Evolutionary conservation across 192 early-diverging fungal species (phyloP).

Genomic region (Dissophora ornata): DNA sequence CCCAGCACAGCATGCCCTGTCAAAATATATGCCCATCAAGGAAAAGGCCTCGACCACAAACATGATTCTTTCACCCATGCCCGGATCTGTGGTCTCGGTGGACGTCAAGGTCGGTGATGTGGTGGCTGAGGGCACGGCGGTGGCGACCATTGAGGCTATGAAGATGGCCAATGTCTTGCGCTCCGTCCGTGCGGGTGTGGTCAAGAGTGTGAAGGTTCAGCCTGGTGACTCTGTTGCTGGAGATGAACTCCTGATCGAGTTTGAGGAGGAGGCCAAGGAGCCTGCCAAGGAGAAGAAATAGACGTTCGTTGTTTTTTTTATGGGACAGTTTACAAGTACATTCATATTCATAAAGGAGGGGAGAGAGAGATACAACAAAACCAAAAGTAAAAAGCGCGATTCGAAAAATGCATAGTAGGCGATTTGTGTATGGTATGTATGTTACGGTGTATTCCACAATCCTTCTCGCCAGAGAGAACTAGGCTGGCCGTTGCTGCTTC

Average conservation of each 20-base stretch:
- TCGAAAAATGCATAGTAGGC: no score
- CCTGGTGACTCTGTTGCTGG: slow-evolving; percentile 81
- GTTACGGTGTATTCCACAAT: no score
- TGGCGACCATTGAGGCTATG: slow-evolving; percentile 96
- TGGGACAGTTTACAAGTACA: no score
- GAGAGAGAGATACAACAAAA: neutral
- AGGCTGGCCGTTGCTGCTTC: neutral
- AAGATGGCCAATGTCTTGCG: slow-evolving; percentile 97
- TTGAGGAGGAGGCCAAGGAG: slow-evolving; percentile 57
- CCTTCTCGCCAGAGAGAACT: no score
- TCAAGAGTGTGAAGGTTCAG: slow-evolving; percentile 81
- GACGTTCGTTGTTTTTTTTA: neutral
- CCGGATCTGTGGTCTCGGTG: slow-evolving; percentile 87
- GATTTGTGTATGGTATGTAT: no score
- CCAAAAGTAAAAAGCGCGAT: neutral
- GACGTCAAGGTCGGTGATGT: slow-evolving; percentile 83
- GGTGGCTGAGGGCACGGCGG: slow-evolving; percentile 82
- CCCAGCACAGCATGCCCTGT: slow-evolving; percentile 70
- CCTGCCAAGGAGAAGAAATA: slow-evolving; percentile 48
- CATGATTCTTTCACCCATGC: slow-evolving; percentile 90
- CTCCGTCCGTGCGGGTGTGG: slow-evolving; percentile 77
- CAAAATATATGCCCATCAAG: slow-evolving; percentile 81
- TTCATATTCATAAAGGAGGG: no score
- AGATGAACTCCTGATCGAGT: slow-evolving; percentile 82
- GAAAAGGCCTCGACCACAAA: slow-evolving; percentile 76